Base-by-base conservation (phyloP, 768 basidiomycete species). In the Rhodotorula diobovata region DNA sequence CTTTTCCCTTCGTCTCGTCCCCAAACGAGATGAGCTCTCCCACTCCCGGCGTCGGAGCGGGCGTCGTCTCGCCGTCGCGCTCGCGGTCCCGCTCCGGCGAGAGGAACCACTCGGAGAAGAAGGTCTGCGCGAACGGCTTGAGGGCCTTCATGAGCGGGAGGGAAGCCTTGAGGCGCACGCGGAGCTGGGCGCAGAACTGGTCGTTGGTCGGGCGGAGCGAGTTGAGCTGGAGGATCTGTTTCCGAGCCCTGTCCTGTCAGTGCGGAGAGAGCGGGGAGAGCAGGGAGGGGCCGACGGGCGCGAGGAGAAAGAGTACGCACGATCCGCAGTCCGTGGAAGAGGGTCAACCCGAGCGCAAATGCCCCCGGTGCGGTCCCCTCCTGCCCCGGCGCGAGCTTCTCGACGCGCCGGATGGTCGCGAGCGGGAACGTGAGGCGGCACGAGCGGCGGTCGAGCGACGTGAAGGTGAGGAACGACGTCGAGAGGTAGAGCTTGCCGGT, bases 281-380 rank as follows among this genome's bases (percentile, higher is more conserved):
- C n/a, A n/a, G n/a, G n/a, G n/a, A n/a, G n/a, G n/a, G 12, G 25
- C 23, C 4, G 12, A 8, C 12, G 10, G 8, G 16, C 5, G 14
- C 18, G 23, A 34, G 35, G n/a, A 35, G 30, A 25, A 6, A 59
- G 35, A 39, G 12, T 12, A 32, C 73, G 43, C 77, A 95, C 94
- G 76, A 97, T 90, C 83, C 95, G 90, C 83, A 90, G 86, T 46
- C 91, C 89, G 79, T 98, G 93, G 91, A 93, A 97, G 62, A 90
- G 87, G n/a, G 88, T 85, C 30, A 98, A 82, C 77, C 92, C 93
- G 41, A 99, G 85, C n/a, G 95, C 94, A 79, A 97, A 97, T 48
- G 96, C 89, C 11, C 96, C 96, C 39, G 93, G 90, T 23, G 93
- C 72, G 16, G 74, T 74, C 3, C 72, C 69, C 3, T 77, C 76